These are phyloP conservation scores for Solanum bulbocastanum DNA, from an alignment of 257 asterid genomes.

Conservation along the genomic window DNA sequence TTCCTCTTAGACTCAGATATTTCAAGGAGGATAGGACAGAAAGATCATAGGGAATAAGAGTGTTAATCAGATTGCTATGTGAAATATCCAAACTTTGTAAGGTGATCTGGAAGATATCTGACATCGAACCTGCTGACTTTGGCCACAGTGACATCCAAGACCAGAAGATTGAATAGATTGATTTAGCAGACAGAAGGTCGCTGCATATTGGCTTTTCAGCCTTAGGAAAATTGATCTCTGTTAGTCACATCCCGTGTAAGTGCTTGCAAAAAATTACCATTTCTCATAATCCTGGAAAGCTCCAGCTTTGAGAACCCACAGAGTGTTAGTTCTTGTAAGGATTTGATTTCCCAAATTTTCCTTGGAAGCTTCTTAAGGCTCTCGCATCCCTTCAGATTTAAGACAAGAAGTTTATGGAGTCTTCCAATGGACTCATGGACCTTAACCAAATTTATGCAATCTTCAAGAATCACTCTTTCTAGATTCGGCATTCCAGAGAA, in stretches of 20 bases:
- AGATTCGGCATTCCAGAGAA: constrained; percentile 8
- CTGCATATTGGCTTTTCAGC: not conserved
- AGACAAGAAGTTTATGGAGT: not conserved
- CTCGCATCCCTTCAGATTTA: not conserved
- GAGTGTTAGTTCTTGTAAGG: not conserved
- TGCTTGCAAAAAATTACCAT: not conserved
- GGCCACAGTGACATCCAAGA: not conserved
- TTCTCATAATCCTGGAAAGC: not conserved
- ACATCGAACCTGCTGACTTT: not conserved
- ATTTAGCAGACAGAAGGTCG: not conserved
- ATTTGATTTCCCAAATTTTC: not conserved
- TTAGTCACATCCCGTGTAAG: not conserved
- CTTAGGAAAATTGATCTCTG: not conserved
- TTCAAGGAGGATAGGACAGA: not conserved
- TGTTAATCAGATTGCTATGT: not conserved
- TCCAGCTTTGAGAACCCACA: not conserved
- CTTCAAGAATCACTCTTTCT: constrained; percentile 1
- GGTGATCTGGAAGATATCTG: not conserved
- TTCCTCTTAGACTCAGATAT: not conserved
- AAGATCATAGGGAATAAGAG: not conserved
- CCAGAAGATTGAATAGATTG: not conserved
- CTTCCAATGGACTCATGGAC: constrained; percentile 5
- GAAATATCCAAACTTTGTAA: not conserved
- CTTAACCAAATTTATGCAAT: constrained; percentile 4
- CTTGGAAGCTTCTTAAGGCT: constrained; percentile 2